A percentile compares a stretch with the other conserved stretches of the same genome.
Evolutionary conservation across 1,284 basidiomycete species (phyloP).

Genomic region (Psilocybe mexicana): DNA sequence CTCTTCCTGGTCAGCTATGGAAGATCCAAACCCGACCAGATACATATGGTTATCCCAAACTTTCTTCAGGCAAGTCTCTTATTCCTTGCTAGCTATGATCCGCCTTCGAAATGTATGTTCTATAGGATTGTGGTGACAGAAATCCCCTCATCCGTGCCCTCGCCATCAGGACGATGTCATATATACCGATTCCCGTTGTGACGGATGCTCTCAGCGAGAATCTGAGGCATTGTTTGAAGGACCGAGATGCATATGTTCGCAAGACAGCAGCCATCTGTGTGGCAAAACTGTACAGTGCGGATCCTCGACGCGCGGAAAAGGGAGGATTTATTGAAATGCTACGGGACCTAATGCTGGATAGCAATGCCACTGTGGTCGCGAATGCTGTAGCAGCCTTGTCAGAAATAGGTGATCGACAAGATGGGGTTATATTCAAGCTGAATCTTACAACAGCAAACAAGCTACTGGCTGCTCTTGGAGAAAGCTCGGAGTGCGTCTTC

Average conservation of each 20-base stretch:
- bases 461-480: slow-evolving; percentile 79
- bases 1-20: slow-evolving; percentile 93
- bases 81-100: background rate
- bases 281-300: slow-evolving; percentile 86
- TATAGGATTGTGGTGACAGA: slow-evolving; percentile 86
- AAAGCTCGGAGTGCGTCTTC: slow-evolving; percentile 84
- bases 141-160: slow-evolving; percentile 92
- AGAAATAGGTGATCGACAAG: slow-evolving; percentile 88
- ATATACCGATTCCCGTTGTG: slow-evolving; percentile 85
- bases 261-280: slow-evolving; percentile 96
- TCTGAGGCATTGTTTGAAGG: slow-evolving; percentile 84
- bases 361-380: slow-evolving; percentile 92
- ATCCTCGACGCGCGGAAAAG: slow-evolving; percentile 82
- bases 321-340: slow-evolving; percentile 85
- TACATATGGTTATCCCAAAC: slow-evolving; percentile 85
- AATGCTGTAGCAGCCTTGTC: slow-evolving; percentile 94
- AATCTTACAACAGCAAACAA: slow-evolving; percentile 85
- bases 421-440: slow-evolving; percentile 86
- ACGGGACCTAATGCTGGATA: slow-evolving; percentile 87
- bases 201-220: slow-evolving; percentile 83
- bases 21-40: slow-evolving; percentile 83
- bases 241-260: slow-evolving; percentile 92
- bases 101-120: slow-evolving; percentile 5
- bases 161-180: slow-evolving; percentile 95
- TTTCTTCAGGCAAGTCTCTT: slow-evolving; percentile 74